A percentile compares a stretch with the other conserved stretches of the same genome.
phyloP scores from a whole-genome alignment of 2,329 filamentous ascomycete genomes.

The Alternaria alternata region DNA sequence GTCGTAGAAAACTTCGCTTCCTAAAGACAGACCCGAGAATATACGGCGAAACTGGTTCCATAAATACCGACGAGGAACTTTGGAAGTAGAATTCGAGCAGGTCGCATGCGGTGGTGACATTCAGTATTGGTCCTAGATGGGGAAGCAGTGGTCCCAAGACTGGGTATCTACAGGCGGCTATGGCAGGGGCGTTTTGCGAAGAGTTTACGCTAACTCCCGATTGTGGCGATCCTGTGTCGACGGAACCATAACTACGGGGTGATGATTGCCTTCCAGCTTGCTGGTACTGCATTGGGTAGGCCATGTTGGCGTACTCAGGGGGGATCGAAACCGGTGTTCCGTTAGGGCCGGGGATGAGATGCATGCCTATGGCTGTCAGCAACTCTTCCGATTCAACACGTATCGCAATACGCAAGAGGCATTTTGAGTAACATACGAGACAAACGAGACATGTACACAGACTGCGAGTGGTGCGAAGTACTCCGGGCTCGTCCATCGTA shows the following conservation, averaged over 20 bases:
- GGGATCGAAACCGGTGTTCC: constrained; percentile 41
- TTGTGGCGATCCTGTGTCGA: constrained; percentile 47
- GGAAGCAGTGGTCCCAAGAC: constrained; percentile 84
- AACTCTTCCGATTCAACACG: constrained; percentile 3
- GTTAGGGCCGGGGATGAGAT: constrained; percentile 39
- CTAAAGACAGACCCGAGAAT: constrained; percentile 88
- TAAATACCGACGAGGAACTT: constrained; percentile 84
- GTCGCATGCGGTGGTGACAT: constrained; percentile 82
- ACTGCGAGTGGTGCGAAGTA: not conserved
- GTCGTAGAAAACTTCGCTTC: constrained; percentile 85
- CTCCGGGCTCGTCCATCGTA: not conserved
- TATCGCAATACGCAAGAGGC: not conserved
- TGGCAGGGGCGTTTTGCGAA: constrained; percentile 38
- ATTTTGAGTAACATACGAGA: not conserved
- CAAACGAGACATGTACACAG: constrained; percentile 1
- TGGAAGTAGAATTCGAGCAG: constrained; percentile 90
- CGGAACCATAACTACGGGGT: constrained; percentile 46
- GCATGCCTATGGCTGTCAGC: constrained; percentile 33
- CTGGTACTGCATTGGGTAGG: constrained; percentile 44
- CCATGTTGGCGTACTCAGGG: constrained; percentile 42
- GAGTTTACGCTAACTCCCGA: constrained; percentile 46
- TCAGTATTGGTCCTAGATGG: constrained; percentile 80
- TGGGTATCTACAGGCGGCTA: constrained; percentile 69
- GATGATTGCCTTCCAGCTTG: constrained; percentile 42
- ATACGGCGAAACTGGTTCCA: constrained; percentile 90